Percentiles rank a stretch among this genome's conserved stretches.
phyloP scores from a whole-genome alignment of 2,329 filamentous ascomycete species.

The Immersiporthe knoxdaviesiana region DNA sequence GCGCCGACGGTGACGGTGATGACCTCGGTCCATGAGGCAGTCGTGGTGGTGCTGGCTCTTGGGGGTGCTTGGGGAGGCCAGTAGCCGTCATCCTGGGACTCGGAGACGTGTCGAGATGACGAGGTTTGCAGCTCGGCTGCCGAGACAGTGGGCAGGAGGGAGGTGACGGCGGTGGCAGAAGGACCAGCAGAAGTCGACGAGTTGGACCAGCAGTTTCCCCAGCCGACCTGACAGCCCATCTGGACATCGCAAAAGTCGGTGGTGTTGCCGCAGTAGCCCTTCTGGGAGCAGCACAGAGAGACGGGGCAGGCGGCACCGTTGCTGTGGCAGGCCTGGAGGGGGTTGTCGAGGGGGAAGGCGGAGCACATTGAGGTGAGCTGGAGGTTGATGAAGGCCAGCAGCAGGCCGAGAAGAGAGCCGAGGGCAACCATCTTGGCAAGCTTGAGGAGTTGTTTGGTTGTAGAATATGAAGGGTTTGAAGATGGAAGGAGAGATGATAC shows the following conservation, averaged over 20 bases:
- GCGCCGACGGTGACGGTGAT: background rate
- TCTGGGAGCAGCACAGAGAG: constrained; percentile 1
- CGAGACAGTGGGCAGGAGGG: background rate
- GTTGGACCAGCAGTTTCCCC: background rate
- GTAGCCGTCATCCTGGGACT: background rate
- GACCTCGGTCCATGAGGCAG: background rate
- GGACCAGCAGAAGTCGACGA: background rate
- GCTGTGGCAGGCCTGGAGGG: background rate
- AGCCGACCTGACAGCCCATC: background rate
- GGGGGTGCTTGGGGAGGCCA: background rate
- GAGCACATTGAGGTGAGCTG: background rate
- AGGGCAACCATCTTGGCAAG: background rate
- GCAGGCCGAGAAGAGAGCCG: background rate
- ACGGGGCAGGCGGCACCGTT: background rate
- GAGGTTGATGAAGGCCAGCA: background rate
- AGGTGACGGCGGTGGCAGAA: background rate
- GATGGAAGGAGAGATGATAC: background rate
- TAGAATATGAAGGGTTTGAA: background rate
- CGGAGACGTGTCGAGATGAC: background rate
- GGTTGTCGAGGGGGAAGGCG: background rate
- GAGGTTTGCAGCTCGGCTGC: background rate
- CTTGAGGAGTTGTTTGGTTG: background rate
- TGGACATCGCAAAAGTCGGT: background rate
- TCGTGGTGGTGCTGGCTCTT: background rate
- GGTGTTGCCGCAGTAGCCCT: constrained; percentile 1